These are phyloP conservation scores for Phragmites australis DNA, from an alignment of 176 grass and related monocot genomes.

Conservation along the genomic window DNA sequence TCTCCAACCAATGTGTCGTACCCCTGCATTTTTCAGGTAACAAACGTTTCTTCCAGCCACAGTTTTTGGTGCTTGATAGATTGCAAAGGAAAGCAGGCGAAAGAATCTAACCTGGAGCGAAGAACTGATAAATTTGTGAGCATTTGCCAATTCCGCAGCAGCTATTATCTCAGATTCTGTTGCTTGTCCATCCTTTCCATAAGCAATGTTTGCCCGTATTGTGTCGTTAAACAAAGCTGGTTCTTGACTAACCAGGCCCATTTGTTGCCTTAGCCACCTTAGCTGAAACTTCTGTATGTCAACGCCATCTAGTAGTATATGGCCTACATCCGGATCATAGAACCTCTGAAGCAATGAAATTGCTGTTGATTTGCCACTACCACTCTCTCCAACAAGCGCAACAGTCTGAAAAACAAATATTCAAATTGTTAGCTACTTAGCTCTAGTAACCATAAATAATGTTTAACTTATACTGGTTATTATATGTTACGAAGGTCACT, in stretches of 20 bases:
- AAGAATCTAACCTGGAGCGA: slow-evolving; percentile 64
- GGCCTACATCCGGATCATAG: slow-evolving; percentile 76
- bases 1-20: slow-evolving; percentile 92
- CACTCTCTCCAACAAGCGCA: slow-evolving; percentile 93
- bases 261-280: slow-evolving; percentile 92
- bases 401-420: slow-evolving; percentile 70
- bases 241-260: slow-evolving; percentile 98
- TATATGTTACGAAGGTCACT: slow-evolving; percentile 11
- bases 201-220: slow-evolving; percentile 85
- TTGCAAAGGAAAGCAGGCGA: slow-evolving; percentile 3
- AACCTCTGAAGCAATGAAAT: slow-evolving; percentile 92
- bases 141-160: slow-evolving; percentile 82
- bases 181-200: slow-evolving; percentile 84
- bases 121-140: slow-evolving; percentile 89
- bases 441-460: slow-evolving; percentile 12
- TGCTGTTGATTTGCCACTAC: slow-evolving; percentile 93
- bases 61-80: background rate
- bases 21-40: slow-evolving; percentile 61
- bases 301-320: slow-evolving; percentile 83
- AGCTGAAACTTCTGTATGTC: slow-evolving; percentile 91
- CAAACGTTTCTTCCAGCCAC: slow-evolving; percentile 5
- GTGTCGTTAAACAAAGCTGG: slow-evolving; percentile 90
- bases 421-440: slow-evolving; percentile 32
- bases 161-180: slow-evolving; percentile 74
- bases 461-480: background rate